Evolutionary conservation across 2,329 filamentous ascomycete species (phyloP).

Genomic region (Neophaeococcomyces aloes): DNA sequence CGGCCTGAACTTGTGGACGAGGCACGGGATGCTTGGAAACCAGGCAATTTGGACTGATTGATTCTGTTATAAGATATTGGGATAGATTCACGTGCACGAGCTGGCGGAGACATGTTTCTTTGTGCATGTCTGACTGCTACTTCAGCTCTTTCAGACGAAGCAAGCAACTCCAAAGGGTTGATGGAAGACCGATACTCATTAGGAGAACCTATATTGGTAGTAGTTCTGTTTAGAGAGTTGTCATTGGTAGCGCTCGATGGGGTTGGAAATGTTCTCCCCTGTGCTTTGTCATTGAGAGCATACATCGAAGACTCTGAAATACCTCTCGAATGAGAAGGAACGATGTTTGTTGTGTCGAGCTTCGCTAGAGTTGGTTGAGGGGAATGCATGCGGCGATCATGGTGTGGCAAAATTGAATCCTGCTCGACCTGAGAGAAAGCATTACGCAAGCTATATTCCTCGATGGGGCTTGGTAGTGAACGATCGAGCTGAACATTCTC

Average conservation of each 20-base stretch:
- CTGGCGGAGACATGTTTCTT: conserved; percentile 13
- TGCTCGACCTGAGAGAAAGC: conserved; percentile 24
- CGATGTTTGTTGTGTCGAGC: conserved; percentile 2
- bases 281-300: not conserved
- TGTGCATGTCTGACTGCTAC: not conserved
- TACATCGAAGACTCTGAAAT: conserved; percentile 1
- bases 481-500: conserved; percentile 8
- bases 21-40: conserved; percentile 31
- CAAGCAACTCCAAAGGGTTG: conserved; percentile 23
- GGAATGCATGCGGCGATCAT: not conserved
- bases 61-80: conserved; percentile 27
- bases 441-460: conserved; percentile 16
- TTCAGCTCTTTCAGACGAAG: conserved; percentile 1
- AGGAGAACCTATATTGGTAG: conserved; percentile 8
- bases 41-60: conserved; percentile 37
- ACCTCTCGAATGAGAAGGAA: not conserved
- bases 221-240: conserved; percentile 7
- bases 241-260: conserved; percentile 10
- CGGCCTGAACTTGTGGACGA: conserved; percentile 30
- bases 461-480: conserved; percentile 10
- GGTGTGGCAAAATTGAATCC: conserved; percentile 17
- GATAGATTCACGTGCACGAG: conserved; percentile 7
- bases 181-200: conserved; percentile 12
- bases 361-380: not conserved
- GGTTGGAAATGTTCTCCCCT: not conserved